Evolutionary conservation across 2,329 filamentous ascomycete genomes (phyloP).

Genomic region (Stylonectria norvegica): DNA sequence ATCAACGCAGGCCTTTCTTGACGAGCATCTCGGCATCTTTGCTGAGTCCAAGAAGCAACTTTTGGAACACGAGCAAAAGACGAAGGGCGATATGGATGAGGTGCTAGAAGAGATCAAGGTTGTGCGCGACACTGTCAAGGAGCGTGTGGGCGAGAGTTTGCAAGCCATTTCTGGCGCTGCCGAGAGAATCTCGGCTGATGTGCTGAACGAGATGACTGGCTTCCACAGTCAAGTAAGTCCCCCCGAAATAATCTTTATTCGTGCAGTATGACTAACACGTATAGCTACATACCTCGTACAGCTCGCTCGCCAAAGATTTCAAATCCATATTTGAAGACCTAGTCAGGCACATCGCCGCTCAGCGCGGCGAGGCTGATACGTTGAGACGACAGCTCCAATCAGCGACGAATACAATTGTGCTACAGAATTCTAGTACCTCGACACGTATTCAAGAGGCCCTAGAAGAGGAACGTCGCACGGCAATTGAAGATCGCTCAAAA

Average conservation of each 20-base stretch:
- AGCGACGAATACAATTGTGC: constrained; percentile 65
- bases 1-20: constrained; percentile 65
- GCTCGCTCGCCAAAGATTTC: constrained; percentile 78
- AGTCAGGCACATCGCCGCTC: constrained; percentile 67
- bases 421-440: constrained; percentile 66
- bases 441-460: constrained; percentile 65
- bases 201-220: constrained; percentile 77
- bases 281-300: constrained; percentile 79
- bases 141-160: constrained; percentile 78
- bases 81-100: constrained; percentile 84
- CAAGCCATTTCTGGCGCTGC: constrained; percentile 79
- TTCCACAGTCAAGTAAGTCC: constrained; percentile 67
- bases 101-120: constrained; percentile 88
- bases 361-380: constrained; percentile 71
- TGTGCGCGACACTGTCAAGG: constrained; percentile 85
- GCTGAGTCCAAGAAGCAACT: constrained; percentile 65
- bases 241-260: background rate
- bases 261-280: constrained; percentile 11
- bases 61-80: constrained; percentile 61
- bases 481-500: constrained; percentile 68
- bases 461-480: constrained; percentile 70
- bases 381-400: constrained; percentile 69
- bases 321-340: constrained; percentile 81
- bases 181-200: constrained; percentile 83
- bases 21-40: constrained; percentile 66